These are phyloP conservation scores for Aspergillus fumigatus DNA, from an alignment of 2,329 filamentous ascomycete genomes.

Conservation along the genomic window DNA sequence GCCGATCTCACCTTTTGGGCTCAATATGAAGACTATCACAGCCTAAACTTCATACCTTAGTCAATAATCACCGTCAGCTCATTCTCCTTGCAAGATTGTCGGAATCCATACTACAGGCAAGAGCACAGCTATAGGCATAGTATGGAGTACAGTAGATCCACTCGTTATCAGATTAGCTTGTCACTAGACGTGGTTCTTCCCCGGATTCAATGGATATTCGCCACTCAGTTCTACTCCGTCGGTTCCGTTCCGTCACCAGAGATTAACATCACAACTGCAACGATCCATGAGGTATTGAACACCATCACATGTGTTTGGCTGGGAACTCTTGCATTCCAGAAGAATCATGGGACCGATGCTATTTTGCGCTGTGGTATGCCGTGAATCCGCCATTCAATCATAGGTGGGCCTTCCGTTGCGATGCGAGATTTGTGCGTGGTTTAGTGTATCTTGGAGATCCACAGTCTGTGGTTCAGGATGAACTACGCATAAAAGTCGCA, in stretches of 20 bases:
- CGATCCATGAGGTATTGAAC: background rate
- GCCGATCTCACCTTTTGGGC: too few relatives aligned
- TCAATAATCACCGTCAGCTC: background rate
- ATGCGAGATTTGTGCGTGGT: constrained; percentile 36
- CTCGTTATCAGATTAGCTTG: background rate
- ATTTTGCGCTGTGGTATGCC: background rate
- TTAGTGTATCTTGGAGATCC: constrained; percentile 8
- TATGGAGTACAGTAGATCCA: background rate
- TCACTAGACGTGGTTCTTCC: background rate
- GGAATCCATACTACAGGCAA: background rate
- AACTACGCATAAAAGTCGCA: constrained; percentile 31
- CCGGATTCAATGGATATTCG: background rate
- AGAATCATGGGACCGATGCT: background rate
- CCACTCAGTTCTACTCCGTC: background rate
- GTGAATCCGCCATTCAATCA: background rate
- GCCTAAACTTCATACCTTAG: background rate
- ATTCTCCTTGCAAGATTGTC: background rate
- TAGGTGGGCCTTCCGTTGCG: background rate
- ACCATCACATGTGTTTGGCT: background rate
- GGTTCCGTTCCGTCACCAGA: background rate
- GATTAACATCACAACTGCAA: background rate
- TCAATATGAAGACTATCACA: too few relatives aligned
- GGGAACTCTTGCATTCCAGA: background rate
- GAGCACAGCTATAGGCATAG: too few relatives aligned
- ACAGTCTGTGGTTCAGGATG: background rate